These are phyloP conservation scores for Passiflora organensis DNA, from an alignment of 345 rosid genomes.

Conservation along the genomic window DNA sequence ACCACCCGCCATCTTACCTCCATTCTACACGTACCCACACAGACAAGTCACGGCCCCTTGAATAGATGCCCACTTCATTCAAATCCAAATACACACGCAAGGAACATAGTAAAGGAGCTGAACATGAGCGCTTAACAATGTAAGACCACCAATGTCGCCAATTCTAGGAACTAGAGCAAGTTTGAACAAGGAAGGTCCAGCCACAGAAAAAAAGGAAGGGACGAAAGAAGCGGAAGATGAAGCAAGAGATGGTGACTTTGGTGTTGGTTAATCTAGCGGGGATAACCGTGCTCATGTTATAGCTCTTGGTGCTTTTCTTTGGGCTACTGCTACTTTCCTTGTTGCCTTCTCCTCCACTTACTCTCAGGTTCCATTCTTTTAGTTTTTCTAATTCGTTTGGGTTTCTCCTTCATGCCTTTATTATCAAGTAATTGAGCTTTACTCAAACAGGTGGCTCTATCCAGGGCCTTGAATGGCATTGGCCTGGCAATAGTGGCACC, in stretches of 20 bases:
- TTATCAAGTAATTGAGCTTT: conserved; percentile 11
- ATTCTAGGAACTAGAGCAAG: no score
- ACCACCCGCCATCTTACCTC: no score
- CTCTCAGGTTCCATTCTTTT: conserved; percentile 14
- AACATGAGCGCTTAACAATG: no score
- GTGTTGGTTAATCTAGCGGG: conserved; percentile 22
- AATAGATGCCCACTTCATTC: no score
- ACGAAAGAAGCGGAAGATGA: conserved; percentile 4
- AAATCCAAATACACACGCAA: no score
- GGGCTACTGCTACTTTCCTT: conserved; percentile 30
- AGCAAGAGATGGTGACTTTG: conserved; percentile 16
- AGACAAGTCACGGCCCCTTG: no score
- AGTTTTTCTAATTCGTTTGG: background rate
- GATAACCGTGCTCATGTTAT: conserved; percentile 24
- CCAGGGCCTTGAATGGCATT: conserved; percentile 18
- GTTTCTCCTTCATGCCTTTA: background rate
- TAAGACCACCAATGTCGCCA: no score
- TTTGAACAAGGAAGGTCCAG: no score
- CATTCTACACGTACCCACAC: no score
- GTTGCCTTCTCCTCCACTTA: conserved; percentile 27
- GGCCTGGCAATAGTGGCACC: conserved; percentile 18
- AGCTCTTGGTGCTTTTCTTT: conserved; percentile 25
- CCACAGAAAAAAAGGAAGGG: background rate
- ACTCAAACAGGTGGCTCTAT: conserved; percentile 16
- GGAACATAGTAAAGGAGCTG: no score